Evolutionary conservation across 2,329 filamentous ascomycete species (phyloP).

Genomic region (Botryotinia globosa): DNA sequence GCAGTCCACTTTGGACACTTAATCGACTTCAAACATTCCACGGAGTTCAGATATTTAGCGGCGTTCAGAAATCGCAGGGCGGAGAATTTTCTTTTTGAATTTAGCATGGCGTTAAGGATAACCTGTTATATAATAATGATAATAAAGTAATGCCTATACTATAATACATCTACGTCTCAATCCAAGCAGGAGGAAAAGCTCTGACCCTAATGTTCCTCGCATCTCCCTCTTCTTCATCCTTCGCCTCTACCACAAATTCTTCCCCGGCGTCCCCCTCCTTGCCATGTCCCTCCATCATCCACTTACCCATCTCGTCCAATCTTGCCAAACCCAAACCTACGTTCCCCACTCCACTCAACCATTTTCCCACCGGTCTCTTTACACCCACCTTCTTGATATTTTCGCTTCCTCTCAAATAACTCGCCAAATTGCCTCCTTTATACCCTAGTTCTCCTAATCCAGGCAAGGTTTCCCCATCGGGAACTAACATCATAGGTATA

Average conservation of each 20-base stretch:
- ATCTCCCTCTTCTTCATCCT: conserved; percentile 38
- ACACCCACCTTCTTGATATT: conserved; percentile 38
- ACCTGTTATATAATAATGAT: background rate
- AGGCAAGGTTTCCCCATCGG: conserved; percentile 42
- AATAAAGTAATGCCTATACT: background rate
- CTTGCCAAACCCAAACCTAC: conserved; percentile 84
- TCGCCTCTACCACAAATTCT: conserved; percentile 50
- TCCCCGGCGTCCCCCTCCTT: conserved; percentile 49
- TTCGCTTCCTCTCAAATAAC: conserved; percentile 42
- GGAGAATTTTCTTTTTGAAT: conserved; percentile 19
- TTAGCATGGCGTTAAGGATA: conserved; percentile 34
- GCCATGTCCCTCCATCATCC: conserved; percentile 66
- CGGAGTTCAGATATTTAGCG: background rate
- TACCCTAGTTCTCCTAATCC: conserved; percentile 49
- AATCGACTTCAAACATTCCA: background rate
- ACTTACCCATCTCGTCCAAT: conserved; percentile 85
- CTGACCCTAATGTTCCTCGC: conserved; percentile 57
- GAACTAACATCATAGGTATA: conserved; percentile 74
- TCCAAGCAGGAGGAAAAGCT: conserved; percentile 83
- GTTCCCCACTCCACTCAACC: conserved; percentile 76
- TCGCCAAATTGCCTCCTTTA: conserved; percentile 44
- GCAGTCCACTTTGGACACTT: background rate
- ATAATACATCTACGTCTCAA: conserved; percentile 22
- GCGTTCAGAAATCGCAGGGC: conserved; percentile 18
- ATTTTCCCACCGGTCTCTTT: conserved; percentile 73